Evolutionary conservation across 2,329 filamentous ascomycete species (phyloP), one percentile per base, ranked within the genome.

Genomic region (Ophiocordyceps camponoti-leonardi): DNA sequence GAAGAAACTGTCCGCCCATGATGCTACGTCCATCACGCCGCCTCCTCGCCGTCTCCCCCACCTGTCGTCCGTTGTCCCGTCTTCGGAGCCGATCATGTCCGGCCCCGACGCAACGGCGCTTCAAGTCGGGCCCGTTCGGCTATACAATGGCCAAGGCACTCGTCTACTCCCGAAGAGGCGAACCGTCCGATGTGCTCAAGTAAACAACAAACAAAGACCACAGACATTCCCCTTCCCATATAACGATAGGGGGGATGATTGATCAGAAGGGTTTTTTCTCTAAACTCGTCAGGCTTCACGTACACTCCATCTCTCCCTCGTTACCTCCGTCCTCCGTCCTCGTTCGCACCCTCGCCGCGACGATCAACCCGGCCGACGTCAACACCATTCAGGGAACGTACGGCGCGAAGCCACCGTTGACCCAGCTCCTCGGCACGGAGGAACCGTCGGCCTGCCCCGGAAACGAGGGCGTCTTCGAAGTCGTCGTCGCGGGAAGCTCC

Each of bases 341-440:
- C 46, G 70, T 98, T 49, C 86, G 86, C 61, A 81, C 92, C 55
- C 84, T 98, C 55, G 85, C 88, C 30, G 79, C 87, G 1, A 86
- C 92, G 47, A 86, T 98, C 63, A 98, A 98, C 67, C 92, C 92
- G 22, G 88, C 92, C 57, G 92, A 98, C 66, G 85, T 98, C 63
- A 98, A 98, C 70, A 90, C 90, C 56, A 85, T 98, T 57, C 92
- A 98, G 69, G 92, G 92, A 52, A 87, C 90, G 4, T 98, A 98
- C 67, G 90, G 90, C 49, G 79, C 79, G 42, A 86, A 86, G 60
- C 87, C 88, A 0, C 68, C 74, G 41, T 88, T 94, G 64, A 80
- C 77, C 18, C 80, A 79, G 6, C 64, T 77, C 1, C 77, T 98
- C 46, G 84, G 87, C 47, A 95, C 88, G 0, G 53, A 77, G 1